Percentiles rank a stretch among this genome's conserved stretches.
phyloP scores from a whole-genome alignment of 345 rosid genomes.

The Dovyalis caffra region DNA sequence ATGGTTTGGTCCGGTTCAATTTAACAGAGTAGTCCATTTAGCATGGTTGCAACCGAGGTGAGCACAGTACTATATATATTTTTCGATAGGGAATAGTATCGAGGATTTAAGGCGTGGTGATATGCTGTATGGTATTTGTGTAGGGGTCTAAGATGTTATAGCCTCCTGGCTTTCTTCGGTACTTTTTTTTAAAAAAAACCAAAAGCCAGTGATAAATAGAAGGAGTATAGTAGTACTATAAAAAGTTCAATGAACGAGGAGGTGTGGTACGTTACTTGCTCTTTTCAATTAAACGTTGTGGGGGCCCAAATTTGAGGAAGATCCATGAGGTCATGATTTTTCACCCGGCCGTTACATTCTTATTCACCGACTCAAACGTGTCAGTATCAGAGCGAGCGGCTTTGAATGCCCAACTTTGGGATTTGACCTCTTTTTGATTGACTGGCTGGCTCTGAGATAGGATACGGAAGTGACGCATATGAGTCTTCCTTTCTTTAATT shows the following conservation, averaged over 20 bases:
- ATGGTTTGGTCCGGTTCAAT: too few species aligned
- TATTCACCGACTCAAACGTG: slow-evolving; percentile 36
- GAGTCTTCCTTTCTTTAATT: not conserved
- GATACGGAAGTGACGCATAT: not conserved
- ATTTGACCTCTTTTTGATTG: slow-evolving; percentile 16
- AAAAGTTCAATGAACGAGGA: not conserved
- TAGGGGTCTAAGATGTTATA: too few species aligned
- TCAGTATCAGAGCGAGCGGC: not conserved
- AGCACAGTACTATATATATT: too few species aligned
- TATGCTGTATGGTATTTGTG: too few species aligned
- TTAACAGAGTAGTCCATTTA: too few species aligned
- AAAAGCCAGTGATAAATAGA: too few species aligned
- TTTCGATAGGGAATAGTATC: too few species aligned
- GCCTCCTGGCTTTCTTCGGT: too few species aligned
- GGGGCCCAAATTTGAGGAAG: slow-evolving; percentile 22
- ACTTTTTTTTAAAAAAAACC: too few species aligned
- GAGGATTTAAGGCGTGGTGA: too few species aligned
- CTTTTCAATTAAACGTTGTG: slow-evolving; percentile 49
- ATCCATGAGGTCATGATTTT: slow-evolving; percentile 37
- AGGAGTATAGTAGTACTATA: too few species aligned
- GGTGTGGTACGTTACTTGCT: slow-evolving; percentile 38
- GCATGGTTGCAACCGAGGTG: too few species aligned
- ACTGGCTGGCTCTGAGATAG: not conserved
- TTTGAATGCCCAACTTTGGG: slow-evolving; percentile 29
- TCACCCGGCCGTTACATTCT: slow-evolving; percentile 45